Evolutionary conservation across 306 rosid species (phyloP).

Genomic region (Hippophae rhamnoides): DNA sequence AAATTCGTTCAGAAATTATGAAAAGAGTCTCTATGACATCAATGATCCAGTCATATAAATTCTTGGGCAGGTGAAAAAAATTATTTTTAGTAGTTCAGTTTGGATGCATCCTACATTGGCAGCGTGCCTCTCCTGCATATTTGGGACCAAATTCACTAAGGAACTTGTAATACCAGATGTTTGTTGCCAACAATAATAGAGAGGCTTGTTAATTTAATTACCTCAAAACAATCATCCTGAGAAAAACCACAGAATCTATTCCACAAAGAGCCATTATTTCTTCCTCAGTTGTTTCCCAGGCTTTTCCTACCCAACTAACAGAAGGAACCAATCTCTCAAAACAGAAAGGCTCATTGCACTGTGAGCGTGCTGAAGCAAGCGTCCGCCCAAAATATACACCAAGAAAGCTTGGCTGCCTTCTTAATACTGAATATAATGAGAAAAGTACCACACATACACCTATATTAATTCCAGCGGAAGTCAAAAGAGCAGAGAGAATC

Average conservation of each 20-base stretch:
- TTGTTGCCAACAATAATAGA: not conserved
- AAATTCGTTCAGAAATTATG: too few species aligned
- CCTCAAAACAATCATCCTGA: slow-evolving; percentile 73
- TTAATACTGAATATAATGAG: slow-evolving; percentile 64
- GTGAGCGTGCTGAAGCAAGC: slow-evolving; percentile 26
- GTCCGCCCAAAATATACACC: slow-evolving; percentile 70
- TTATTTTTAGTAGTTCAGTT: too few species aligned
- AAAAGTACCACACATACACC: slow-evolving; percentile 50
- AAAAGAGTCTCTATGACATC: too few species aligned
- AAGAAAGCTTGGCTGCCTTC: slow-evolving; percentile 78
- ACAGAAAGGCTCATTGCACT: slow-evolving; percentile 24
- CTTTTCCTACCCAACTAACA: slow-evolving; percentile 77
- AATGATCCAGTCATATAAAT: too few species aligned
- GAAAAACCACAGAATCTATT: slow-evolving; percentile 74
- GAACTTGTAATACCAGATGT: not conserved
- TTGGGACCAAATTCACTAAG: too few species aligned
- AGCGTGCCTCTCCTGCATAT: too few species aligned
- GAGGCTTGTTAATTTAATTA: slow-evolving; percentile 11
- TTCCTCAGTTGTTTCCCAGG: slow-evolving; percentile 71
- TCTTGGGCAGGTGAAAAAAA: too few species aligned
- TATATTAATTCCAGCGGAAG: slow-evolving; percentile 80
- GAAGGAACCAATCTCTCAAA: slow-evolving; percentile 93
- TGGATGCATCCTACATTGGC: too few species aligned
- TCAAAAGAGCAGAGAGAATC: slow-evolving; percentile 78
- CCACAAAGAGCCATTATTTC: slow-evolving; percentile 63